Evolutionary conservation across 2,329 filamentous ascomycete genomes (phyloP).

Genomic region (Calonectria montana): DNA sequence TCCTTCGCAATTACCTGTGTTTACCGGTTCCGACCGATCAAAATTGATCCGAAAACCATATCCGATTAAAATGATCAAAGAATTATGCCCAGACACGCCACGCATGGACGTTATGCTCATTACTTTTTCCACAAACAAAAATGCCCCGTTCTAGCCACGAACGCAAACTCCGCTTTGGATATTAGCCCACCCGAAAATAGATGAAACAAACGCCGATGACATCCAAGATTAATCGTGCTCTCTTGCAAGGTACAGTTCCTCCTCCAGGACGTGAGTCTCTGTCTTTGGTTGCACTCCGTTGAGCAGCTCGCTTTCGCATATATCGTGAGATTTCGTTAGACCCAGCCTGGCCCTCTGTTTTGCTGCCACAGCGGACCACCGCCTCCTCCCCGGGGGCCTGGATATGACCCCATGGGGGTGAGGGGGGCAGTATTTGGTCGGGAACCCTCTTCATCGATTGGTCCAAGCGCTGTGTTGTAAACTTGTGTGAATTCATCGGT

Average conservation of each 20-base stretch:
- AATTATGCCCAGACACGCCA: slow-evolving; percentile 2
- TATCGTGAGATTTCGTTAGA: slow-evolving; percentile 61
- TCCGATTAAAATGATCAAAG: not conserved
- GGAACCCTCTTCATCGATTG: slow-evolving; percentile 46
- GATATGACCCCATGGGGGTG: slow-evolving; percentile 33
- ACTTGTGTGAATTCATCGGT: slow-evolving; percentile 59
- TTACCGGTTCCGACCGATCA: slow-evolving; percentile 16
- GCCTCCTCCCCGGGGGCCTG: slow-evolving; percentile 40
- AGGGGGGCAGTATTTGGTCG: slow-evolving; percentile 34
- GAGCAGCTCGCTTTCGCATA: slow-evolving; percentile 13
- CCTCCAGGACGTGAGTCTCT: not conserved
- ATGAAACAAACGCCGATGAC: slow-evolving; percentile 14
- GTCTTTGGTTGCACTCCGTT: slow-evolving; percentile 10
- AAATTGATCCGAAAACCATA: slow-evolving; percentile 1
- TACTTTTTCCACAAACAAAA: slow-evolving; percentile 3
- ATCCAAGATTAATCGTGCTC: not conserved
- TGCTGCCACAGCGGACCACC: slow-evolving; percentile 65
- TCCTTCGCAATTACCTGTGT: slow-evolving; percentile 29
- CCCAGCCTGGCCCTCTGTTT: slow-evolving; percentile 59
- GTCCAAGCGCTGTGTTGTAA: slow-evolving; percentile 55
- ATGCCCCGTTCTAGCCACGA: not conserved
- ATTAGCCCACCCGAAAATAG: slow-evolving; percentile 9
- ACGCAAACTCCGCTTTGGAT: slow-evolving; percentile 22
- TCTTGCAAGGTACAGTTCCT: not conserved
- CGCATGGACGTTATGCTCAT: slow-evolving; percentile 15